Conservation (phyloP, 2,329 filamentous ascomycete species). For the Pseudocercospora eumusae region DNA sequence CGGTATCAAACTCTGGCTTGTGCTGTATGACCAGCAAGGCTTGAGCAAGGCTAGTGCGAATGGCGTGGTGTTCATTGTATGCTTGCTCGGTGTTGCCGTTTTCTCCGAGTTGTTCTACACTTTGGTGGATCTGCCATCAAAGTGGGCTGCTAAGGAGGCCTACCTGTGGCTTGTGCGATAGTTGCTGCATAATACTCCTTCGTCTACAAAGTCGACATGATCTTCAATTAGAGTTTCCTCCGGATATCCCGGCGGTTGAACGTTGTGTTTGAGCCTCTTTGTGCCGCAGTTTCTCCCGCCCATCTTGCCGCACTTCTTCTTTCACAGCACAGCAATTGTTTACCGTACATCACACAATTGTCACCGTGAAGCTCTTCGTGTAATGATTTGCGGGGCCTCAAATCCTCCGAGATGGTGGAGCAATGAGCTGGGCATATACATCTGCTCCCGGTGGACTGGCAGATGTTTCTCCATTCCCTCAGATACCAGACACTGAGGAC, state of each 20-base stretch:
- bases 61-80: conserved; percentile 30
- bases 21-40: conserved; percentile 22
- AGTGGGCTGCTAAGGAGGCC: conserved; percentile 28
- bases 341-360: background rate
- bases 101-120: conserved; percentile 34
- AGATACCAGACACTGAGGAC: background rate
- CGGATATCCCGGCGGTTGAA: background rate
- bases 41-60: conserved; percentile 30
- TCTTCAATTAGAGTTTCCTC: background rate
- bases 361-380: background rate
- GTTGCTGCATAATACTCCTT: background rate
- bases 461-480: background rate
- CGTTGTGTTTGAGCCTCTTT: background rate
- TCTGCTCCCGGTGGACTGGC: background rate
- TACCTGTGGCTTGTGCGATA: conserved; percentile 30
- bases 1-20: conserved; percentile 36
- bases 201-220: background rate
- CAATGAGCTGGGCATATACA: background rate
- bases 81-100: conserved; percentile 23
- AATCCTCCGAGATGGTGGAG: background rate
- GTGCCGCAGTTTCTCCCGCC: background rate
- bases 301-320: background rate
- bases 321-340: background rate
- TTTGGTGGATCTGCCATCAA: conserved; percentile 31
- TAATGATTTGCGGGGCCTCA: background rate